Evolutionary conservation across 371 early-diverging fungal genomes (phyloP).

Genomic region (Actinomucor elegans): DNA sequence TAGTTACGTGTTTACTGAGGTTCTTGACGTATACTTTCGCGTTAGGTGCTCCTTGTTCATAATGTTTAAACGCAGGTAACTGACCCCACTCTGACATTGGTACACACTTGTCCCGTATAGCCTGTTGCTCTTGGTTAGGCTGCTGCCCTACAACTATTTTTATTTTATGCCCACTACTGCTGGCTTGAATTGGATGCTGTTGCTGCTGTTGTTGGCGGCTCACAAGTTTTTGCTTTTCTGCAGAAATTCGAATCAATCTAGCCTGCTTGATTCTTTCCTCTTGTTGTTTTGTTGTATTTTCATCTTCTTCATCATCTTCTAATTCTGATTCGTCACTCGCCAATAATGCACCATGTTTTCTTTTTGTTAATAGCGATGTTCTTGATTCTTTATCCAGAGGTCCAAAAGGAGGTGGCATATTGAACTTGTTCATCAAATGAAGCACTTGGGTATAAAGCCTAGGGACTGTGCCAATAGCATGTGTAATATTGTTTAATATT

Average conservation of each 20-base stretch:
- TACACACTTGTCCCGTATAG: slow-evolving; percentile 10
- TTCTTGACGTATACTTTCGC: slow-evolving; percentile 42
- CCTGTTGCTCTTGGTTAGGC: slow-evolving; percentile 6
- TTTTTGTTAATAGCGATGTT: slow-evolving; percentile 30
- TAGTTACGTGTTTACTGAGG: slow-evolving; percentile 28
- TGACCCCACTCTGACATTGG: slow-evolving; percentile 16
- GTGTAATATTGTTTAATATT: slow-evolving; percentile 47
- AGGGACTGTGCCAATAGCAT: slow-evolving; percentile 55
- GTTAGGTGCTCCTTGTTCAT: slow-evolving; percentile 27
- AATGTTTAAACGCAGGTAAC: slow-evolving; percentile 33
- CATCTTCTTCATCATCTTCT: slow-evolving; percentile 44
- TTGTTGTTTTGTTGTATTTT: slow-evolving; percentile 8
- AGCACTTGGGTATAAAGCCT: slow-evolving; percentile 64
- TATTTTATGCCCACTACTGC: neutral
- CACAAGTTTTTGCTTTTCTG: slow-evolving; percentile 23
- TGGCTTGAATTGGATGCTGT: neutral
- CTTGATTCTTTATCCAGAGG: slow-evolving; percentile 28
- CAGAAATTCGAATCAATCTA: slow-evolving; percentile 19
- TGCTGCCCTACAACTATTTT: slow-evolving; percentile 12
- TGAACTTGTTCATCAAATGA: slow-evolving; percentile 75
- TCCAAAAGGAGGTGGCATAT: slow-evolving; percentile 66
- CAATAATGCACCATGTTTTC: slow-evolving; percentile 43
- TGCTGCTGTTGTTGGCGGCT: neutral
- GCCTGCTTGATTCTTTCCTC: slow-evolving; percentile 26
- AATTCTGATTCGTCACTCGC: slow-evolving; percentile 62